Evolutionary conservation across 163 green algal genomes (phyloP).

Genomic region (Botryococcus braunii): DNA sequence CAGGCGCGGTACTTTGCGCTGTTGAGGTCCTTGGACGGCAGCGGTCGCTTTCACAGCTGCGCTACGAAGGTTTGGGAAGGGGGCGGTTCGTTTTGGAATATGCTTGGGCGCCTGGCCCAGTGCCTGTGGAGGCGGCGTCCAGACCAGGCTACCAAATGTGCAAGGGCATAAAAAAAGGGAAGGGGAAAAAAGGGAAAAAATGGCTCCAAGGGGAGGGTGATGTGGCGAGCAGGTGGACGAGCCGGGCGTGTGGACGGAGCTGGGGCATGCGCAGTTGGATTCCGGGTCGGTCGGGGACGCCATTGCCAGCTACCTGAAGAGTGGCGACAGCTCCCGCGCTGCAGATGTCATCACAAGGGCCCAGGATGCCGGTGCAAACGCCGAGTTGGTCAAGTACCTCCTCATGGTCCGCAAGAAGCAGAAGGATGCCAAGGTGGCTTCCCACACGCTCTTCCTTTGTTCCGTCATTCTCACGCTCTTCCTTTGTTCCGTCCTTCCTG

Average conservation of each 20-base stretch:
- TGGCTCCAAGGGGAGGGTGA: neutral
- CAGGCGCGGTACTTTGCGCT: too few relatives aligned
- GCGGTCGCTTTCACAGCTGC: too few relatives aligned
- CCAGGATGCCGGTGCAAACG: conserved; percentile 46
- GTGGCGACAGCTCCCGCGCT: conserved; percentile 58
- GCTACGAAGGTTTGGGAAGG: too few relatives aligned
- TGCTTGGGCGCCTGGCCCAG: too few relatives aligned
- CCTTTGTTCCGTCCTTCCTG: too few relatives aligned
- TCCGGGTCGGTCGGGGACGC: conserved; percentile 63
- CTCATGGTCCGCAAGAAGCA: conserved; percentile 95
- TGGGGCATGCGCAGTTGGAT: conserved; percentile 86
- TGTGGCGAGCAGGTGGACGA: conserved; percentile 67
- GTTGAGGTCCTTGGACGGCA: too few relatives aligned
- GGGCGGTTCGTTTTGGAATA: too few relatives aligned
- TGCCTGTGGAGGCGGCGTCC: too few relatives aligned
- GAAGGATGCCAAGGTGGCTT: conserved; percentile 64
- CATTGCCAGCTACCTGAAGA: conserved; percentile 85
- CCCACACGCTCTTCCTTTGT: neutral
- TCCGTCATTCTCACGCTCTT: too few relatives aligned
- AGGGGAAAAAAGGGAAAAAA: too few relatives aligned
- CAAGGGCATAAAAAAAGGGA: too few relatives aligned
- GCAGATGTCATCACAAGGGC: conserved; percentile 68
- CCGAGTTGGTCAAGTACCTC: conserved; percentile 93
- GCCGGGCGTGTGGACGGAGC: conserved; percentile 82
- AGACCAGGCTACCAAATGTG: too few relatives aligned